Percentiles rank a stretch among this genome's conserved stretches.
phyloP scores from a whole-genome alignment of 768 basidiomycete species.

The Grammothele lineata region DNA sequence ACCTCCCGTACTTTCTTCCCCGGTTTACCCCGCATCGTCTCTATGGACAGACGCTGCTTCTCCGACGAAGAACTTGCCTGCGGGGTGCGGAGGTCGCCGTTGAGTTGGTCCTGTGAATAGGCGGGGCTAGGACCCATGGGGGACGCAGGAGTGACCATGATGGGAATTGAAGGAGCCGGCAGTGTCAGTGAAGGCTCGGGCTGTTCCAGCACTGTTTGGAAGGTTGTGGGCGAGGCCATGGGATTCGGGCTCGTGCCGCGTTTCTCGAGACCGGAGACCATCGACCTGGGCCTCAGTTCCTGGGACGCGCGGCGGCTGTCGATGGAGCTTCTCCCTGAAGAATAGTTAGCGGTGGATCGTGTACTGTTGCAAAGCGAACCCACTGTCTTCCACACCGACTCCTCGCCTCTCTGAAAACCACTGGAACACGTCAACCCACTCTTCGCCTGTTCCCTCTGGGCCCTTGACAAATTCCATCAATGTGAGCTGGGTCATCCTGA shows the following conservation, averaged over 20 bases:
- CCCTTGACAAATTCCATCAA: slow-evolving; percentile 83
- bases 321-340: slow-evolving; percentile 25
- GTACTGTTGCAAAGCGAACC: slow-evolving; percentile 15
- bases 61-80: not conserved
- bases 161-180: slow-evolving; percentile 30
- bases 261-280: slow-evolving; percentile 15
- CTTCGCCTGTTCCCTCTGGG: slow-evolving; percentile 72
- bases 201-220: slow-evolving; percentile 10
- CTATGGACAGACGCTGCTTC: slow-evolving; percentile 2
- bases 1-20: slow-evolving; percentile 76
- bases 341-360: not conserved
- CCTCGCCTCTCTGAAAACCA: slow-evolving; percentile 73
- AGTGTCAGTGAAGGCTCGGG: slow-evolving; percentile 2
- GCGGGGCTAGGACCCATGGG: slow-evolving; percentile 31
- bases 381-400: slow-evolving; percentile 29
- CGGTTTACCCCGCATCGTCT: slow-evolving; percentile 31
- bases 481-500: slow-evolving; percentile 82
- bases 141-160: slow-evolving; percentile 61
- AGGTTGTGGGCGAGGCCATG: not conserved
- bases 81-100: slow-evolving; percentile 1
- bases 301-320: slow-evolving; percentile 25
- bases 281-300: slow-evolving; percentile 28
- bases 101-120: slow-evolving; percentile 6
- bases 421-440: slow-evolving; percentile 80
- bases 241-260: slow-evolving; percentile 1